These are phyloP conservation scores for Zoysia pacifica DNA, from an alignment of 176 grass and related monocot genomes.

Conservation along the genomic window DNA sequence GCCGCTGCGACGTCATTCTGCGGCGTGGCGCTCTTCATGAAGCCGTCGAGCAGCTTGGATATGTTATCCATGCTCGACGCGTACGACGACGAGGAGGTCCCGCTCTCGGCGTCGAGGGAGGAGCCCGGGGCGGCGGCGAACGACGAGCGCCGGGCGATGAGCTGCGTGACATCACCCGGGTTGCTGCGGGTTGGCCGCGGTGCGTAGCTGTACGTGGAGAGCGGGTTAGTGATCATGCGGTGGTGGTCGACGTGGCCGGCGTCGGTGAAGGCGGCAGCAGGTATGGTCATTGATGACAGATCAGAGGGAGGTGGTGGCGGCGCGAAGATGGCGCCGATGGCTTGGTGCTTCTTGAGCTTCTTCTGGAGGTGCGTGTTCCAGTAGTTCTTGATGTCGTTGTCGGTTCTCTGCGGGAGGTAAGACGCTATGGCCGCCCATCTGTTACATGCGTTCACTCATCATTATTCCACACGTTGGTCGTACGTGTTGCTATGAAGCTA, in stretches of 20 bases:
- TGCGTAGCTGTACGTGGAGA: conserved; percentile 22
- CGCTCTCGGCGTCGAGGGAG: neutral
- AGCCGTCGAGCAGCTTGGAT: conserved; percentile 66
- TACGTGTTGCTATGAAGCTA: no score
- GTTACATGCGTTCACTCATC: conserved; percentile 7
- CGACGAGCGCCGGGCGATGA: conserved; percentile 31
- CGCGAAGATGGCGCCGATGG: conserved; percentile 51
- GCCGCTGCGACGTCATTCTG: neutral
- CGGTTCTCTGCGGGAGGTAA: conserved; percentile 81
- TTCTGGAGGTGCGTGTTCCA: conserved; percentile 97
- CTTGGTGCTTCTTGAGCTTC: conserved; percentile 72
- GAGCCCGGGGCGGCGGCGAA: conserved; percentile 21
- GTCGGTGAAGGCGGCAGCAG: neutral
- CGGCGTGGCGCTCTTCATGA: conserved; percentile 56
- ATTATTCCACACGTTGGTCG: neutral
- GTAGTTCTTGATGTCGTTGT: conserved; percentile 97
- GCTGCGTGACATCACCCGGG: conserved; percentile 15
- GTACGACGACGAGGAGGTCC: conserved; percentile 44
- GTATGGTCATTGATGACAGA: neutral
- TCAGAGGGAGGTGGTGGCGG: neutral
- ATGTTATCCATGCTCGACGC: conserved; percentile 89
- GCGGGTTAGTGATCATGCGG: neutral
- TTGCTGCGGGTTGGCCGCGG: neutral
- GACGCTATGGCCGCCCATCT: conserved; percentile 85
- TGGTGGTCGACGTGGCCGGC: conserved; percentile 20